Percentiles rank a stretch among this genome's conserved stretches.
These are phyloP conservation scores for Bidens hawaiensis DNA, from an alignment of 140 eudicot species.

Conservation along the genomic window DNA sequence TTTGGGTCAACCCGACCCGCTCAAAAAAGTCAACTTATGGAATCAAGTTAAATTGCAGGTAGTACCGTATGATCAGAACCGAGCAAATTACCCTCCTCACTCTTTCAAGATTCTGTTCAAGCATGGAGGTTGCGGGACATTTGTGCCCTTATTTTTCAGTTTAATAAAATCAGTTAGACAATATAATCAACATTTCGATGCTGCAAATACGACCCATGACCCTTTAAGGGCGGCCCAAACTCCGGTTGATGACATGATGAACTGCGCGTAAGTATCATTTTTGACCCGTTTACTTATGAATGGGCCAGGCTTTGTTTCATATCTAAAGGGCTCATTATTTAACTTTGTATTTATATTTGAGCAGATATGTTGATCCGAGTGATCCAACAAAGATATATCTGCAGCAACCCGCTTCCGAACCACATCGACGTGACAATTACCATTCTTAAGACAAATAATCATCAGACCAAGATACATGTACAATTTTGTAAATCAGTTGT, in stretches of 20 bases:
- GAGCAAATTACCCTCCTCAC: constrained; percentile 62
- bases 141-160: constrained; percentile 61
- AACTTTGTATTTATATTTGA: constrained; percentile 6
- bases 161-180: constrained; percentile 48
- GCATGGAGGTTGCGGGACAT: constrained; percentile 70
- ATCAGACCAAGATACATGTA: not conserved
- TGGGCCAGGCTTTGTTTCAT: not conserved
- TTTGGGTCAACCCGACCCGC: not conserved
- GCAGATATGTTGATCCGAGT: constrained; percentile 75
- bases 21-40: not conserved
- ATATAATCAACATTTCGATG: constrained; percentile 35
- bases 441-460: constrained; percentile 23
- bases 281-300: not conserved
- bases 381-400: constrained; percentile 69
- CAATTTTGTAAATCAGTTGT: not conserved
- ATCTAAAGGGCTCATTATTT: not conserved
- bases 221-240: constrained; percentile 74
- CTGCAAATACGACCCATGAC: constrained; percentile 44
- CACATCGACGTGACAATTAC: constrained; percentile 58
- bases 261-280: constrained; percentile 51
- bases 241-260: constrained; percentile 74
- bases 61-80: constrained; percentile 50
- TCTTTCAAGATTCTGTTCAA: constrained; percentile 73
- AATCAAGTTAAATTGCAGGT: constrained; percentile 36
- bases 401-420: constrained; percentile 66